Evolutionary conservation across 441 rosid species (phyloP).

Genomic region (Biscutella laevigata): DNA sequence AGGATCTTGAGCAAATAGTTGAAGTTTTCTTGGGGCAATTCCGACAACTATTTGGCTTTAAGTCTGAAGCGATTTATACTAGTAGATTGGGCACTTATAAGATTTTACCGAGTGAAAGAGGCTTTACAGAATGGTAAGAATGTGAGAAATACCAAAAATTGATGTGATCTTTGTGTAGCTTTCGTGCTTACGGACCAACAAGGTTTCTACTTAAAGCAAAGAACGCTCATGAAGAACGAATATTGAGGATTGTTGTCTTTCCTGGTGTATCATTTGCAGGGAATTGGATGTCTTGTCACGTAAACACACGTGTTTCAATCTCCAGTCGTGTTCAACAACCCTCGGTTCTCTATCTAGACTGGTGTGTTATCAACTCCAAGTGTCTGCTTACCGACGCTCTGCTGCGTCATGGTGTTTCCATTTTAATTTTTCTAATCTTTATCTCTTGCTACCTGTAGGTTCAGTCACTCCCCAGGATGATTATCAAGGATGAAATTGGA

Average conservation of each 20-base stretch:
- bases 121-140: conserved; percentile 83
- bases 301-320: conserved; percentile 76
- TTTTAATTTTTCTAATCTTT: conserved; percentile 8
- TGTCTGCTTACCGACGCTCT: background rate
- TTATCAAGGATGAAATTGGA: conserved; percentile 91
- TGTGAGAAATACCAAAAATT: background rate
- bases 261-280: conserved; percentile 35
- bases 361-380: conserved; percentile 33
- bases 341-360: conserved; percentile 87
- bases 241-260: conserved; percentile 1
- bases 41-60: conserved; percentile 79
- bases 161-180: background rate
- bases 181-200: background rate
- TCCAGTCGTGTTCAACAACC: conserved; percentile 77
- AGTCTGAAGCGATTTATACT: conserved; percentile 40
- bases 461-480: conserved; percentile 95
- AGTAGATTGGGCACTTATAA: conserved; percentile 52
- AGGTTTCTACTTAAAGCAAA: background rate
- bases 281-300: conserved; percentile 85
- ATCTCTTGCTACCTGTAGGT: conserved; percentile 49
- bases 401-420: conserved; percentile 2
- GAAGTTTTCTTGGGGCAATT: conserved; percentile 91
- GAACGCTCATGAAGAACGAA: background rate
- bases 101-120: conserved; percentile 64
- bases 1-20: conserved; percentile 70